These are phyloP conservation scores for Kokia cookei DNA, from an alignment of 441 rosid genomes.

Conservation along the genomic window DNA sequence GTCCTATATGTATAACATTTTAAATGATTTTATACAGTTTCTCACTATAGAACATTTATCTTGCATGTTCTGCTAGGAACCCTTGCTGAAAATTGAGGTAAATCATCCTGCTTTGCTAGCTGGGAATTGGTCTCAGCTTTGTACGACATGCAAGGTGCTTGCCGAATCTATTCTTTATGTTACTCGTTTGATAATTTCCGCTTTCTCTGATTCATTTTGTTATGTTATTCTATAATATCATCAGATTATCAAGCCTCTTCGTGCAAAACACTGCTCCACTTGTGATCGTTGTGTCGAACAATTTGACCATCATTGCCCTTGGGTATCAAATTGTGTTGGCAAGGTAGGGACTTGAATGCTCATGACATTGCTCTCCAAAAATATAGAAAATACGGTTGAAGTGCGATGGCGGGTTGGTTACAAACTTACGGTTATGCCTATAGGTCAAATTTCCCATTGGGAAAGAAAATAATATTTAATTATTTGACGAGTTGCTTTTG, in stretches of 20 bases:
- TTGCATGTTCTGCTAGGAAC: slow-evolving; percentile 49
- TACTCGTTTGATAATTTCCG: neutral
- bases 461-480: neutral
- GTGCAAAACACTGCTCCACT: slow-evolving; percentile 94
- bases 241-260: slow-evolving; percentile 92
- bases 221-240: slow-evolving; percentile 7
- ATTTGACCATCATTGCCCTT: slow-evolving; percentile 98
- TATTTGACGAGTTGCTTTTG: neutral
- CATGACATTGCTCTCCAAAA: neutral
- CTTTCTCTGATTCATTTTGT: slow-evolving; percentile 3
- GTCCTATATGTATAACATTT: neutral
- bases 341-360: slow-evolving; percentile 40
- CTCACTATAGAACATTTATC: neutral
- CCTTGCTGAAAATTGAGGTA: slow-evolving; percentile 84
- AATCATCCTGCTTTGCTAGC: slow-evolving; percentile 84
- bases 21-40: neutral
- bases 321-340: slow-evolving; percentile 98
- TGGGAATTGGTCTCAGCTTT: slow-evolving; percentile 98
- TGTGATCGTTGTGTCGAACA: slow-evolving; percentile 97
- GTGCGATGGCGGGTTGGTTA: neutral
- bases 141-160: slow-evolving; percentile 95
- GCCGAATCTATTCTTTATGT: neutral
- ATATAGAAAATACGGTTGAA: neutral
- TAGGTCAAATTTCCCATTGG: neutral
- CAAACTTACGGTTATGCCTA: neutral